These are phyloP conservation scores for Globisporangium spinosum DNA, from an alignment of 352 stramenopile genomes.

Conservation along the genomic window DNA sequence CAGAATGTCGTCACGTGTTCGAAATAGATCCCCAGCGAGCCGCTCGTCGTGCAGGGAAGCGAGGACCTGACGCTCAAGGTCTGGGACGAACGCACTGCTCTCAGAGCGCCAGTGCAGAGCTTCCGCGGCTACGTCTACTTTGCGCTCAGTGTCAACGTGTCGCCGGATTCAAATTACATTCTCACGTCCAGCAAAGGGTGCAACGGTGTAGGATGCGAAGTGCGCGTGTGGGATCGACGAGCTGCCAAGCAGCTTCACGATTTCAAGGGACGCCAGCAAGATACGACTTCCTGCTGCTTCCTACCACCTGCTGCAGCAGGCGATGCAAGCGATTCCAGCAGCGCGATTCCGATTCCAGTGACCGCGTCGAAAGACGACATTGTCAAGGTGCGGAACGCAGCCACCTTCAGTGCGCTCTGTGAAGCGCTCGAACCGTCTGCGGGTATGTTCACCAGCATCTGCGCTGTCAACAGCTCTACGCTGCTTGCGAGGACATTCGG, in stretches of 20 bases:
- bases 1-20: slow-evolving; percentile 87
- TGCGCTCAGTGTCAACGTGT: slow-evolving; percentile 58
- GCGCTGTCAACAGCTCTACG: slow-evolving; percentile 25
- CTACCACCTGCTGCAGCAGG: slow-evolving; percentile 23
- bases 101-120: slow-evolving; percentile 48
- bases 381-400: slow-evolving; percentile 65
- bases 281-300: slow-evolving; percentile 74
- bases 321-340: neutral
- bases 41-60: slow-evolving; percentile 67
- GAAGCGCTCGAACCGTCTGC: slow-evolving; percentile 43
- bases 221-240: slow-evolving; percentile 77
- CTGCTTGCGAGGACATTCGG: slow-evolving; percentile 60
- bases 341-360: slow-evolving; percentile 31
- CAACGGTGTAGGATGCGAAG: slow-evolving; percentile 74
- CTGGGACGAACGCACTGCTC: slow-evolving; percentile 60
- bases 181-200: slow-evolving; percentile 86
- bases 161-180: slow-evolving; percentile 49
- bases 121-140: slow-evolving; percentile 82
- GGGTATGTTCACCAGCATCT: slow-evolving; percentile 67
- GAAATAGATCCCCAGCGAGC: slow-evolving; percentile 64
- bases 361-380: slow-evolving; percentile 80
- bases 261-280: slow-evolving; percentile 67
- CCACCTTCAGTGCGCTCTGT: slow-evolving; percentile 25
- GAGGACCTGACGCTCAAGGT: slow-evolving; percentile 80
- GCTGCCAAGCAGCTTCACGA: slow-evolving; percentile 52